phyloP scores from a whole-genome alignment of 169 alveolate genomes.

The Plasmodium blacklocki region DNA sequence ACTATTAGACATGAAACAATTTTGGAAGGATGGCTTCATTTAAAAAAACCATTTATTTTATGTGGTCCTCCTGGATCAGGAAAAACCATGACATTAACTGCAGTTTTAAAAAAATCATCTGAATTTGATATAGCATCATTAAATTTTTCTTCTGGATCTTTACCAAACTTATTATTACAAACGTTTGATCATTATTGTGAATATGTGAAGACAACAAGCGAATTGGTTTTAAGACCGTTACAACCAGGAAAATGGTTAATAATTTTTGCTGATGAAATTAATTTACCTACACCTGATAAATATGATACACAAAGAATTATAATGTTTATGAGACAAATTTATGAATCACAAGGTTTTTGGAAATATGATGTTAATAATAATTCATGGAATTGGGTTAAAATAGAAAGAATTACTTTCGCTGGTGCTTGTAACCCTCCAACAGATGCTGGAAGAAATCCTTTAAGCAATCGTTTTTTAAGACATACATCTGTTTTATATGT shows the following conservation, averaged over 20 bases:
- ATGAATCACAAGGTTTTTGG: slow-evolving; percentile 98
- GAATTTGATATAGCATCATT: slow-evolving; percentile 96
- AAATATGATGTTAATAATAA: slow-evolving; percentile 90
- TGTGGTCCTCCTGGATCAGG: slow-evolving; percentile 99
- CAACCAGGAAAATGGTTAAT: slow-evolving; percentile 96
- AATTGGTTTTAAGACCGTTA: slow-evolving; percentile 94
- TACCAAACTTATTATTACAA: slow-evolving; percentile 94
- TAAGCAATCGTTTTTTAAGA: slow-evolving; percentile 95
- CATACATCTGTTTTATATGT: slow-evolving; percentile 96
- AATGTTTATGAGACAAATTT: slow-evolving; percentile 95
- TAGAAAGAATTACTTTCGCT: slow-evolving; percentile 97
- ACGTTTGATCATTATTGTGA: slow-evolving; percentile 98
- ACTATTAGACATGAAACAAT: slow-evolving; percentile 96
- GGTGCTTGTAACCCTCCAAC: slow-evolving; percentile 99
- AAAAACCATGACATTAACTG: slow-evolving; percentile 97
- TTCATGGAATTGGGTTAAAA: slow-evolving; percentile 92
- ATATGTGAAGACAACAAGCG: slow-evolving; percentile 92
- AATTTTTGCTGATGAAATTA: slow-evolving; percentile 98
- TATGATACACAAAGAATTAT: slow-evolving; percentile 97
- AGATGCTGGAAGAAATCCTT: slow-evolving; percentile 98
- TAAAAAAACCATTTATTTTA: slow-evolving; percentile 96
- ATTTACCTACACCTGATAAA: slow-evolving; percentile 97
- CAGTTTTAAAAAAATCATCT: slow-evolving; percentile 93
- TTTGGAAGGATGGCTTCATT: slow-evolving; percentile 95
- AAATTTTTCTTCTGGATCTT: slow-evolving; percentile 96